These are phyloP conservation scores for Phytophthora hibernalis DNA, from an alignment of 352 stramenopile species.

Conservation along the genomic window DNA sequence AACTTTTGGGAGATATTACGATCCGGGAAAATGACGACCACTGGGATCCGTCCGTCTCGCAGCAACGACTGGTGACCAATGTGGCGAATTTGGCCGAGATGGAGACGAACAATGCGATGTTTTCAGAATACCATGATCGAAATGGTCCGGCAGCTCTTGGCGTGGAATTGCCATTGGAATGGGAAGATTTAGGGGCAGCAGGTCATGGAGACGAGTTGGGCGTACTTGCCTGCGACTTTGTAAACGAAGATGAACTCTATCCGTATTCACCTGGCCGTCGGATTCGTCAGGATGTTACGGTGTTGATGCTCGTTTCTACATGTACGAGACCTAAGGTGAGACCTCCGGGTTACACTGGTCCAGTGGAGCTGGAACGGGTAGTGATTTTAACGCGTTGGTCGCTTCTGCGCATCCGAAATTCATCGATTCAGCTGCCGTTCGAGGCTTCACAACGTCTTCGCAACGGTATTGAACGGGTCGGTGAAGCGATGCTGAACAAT, in stretches of 20 bases:
- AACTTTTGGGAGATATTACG: constrained; percentile 55
- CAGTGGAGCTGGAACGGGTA: constrained; percentile 33
- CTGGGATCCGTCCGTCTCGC: constrained; percentile 44
- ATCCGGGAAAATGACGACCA: constrained; percentile 60
- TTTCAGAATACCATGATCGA: constrained; percentile 44
- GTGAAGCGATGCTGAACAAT: constrained; percentile 43
- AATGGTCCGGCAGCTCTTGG: constrained; percentile 26
- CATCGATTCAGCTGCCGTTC: constrained; percentile 27
- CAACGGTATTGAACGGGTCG: constrained; percentile 42
- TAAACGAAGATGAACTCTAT: constrained; percentile 54
- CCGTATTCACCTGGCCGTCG: constrained; percentile 35
- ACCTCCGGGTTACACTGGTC: neutral
- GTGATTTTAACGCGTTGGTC: constrained; percentile 43
- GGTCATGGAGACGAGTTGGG: constrained; percentile 38
- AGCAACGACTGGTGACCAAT: constrained; percentile 49
- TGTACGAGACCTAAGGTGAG: constrained; percentile 29
- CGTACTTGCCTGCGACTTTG: constrained; percentile 47
- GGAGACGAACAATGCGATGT: constrained; percentile 54
- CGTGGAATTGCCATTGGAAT: constrained; percentile 28
- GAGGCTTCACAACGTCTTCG: constrained; percentile 33
- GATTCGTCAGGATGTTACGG: constrained; percentile 48
- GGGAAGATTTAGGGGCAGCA: constrained; percentile 26
- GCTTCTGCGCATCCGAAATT: constrained; percentile 38
- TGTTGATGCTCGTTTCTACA: constrained; percentile 40
- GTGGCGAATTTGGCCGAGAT: constrained; percentile 42